Base-by-base conservation (phyloP, 176 grass and related monocot genomes). In the Tuctoria greenei region DNA sequence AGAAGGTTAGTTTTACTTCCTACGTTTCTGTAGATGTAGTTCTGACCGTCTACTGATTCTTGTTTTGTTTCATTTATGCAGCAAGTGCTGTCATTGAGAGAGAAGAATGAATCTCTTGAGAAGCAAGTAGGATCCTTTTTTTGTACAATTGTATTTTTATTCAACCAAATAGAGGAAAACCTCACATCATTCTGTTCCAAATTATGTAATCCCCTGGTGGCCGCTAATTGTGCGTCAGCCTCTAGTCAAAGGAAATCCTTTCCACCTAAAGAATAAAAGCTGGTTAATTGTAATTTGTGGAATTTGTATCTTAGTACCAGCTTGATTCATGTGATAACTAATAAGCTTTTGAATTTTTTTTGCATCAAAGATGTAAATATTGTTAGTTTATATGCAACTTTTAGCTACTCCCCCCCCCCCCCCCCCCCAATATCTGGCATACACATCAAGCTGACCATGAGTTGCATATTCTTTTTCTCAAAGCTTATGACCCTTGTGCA, bases 61-160 rank as follows among this genome's bases (percentile, higher is more conserved):
- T 83, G 16, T 79, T 37, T 85, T 83, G 27, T 83, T 42, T 85
- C 49, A 62, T 86, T 76, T 77, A 60, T 94, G 73, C 84, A 97
- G 94, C 90, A 97, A 86, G 80, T 91, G 69, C 77, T 68, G 28
- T 97, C 54, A 83, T 73, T 97, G 77, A 80, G 88, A 73, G 81
- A 89, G 44, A 89, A 73, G 80, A 91, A 93, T 49, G 80, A 87
- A 77, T 75, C 50, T 78, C 91, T 97, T 76, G 77, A 83, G 72
- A 69, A 89, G 52, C 77, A 97, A 80, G 90, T 97, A 84, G 84
- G 79, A 51, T 62, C 49, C 74, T 72, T 63, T 57, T 51, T 61
- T 74, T 74, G 7, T 25, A 34, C 3, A 31, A 15, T 45, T 61
- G 45, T 55, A 10, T 54, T 31, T 37, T 50, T 20, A 34, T 61